phyloP scores from a whole-genome alignment of 2,329 filamentous ascomycete species.

The Leptoxyphium fumago region DNA sequence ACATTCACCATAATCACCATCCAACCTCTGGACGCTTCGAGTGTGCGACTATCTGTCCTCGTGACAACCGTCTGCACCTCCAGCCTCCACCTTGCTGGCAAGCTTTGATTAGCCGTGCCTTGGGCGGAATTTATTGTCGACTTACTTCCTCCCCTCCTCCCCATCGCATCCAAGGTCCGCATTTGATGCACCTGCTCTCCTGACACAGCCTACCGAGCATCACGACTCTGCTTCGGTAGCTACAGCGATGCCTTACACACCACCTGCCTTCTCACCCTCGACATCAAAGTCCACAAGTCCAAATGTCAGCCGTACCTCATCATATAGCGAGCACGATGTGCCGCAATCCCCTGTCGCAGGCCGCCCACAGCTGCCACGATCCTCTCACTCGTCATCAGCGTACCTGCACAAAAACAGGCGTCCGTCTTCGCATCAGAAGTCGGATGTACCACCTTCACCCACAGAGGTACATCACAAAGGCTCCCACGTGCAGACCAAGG shows the following conservation, averaged over 20 bases:
- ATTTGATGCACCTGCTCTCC: slow-evolving; percentile 19
- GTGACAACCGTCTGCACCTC: not conserved
- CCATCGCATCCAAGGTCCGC: not conserved
- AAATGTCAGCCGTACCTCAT: slow-evolving; percentile 34
- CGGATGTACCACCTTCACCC: slow-evolving; percentile 16
- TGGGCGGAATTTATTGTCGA: slow-evolving; percentile 4
- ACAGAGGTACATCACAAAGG: slow-evolving; percentile 11
- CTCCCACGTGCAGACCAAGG: slow-evolving; percentile 5
- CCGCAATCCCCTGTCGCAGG: slow-evolving; percentile 21
- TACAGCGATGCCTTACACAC: slow-evolving; percentile 71
- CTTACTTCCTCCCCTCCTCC: not conserved
- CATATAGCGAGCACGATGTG: slow-evolving; percentile 29
- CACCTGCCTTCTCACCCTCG: slow-evolving; percentile 52
- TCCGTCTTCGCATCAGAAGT: slow-evolving; percentile 36
- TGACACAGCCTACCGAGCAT: slow-evolving; percentile 28
- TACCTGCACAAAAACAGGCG: slow-evolving; percentile 49
- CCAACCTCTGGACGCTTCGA: not conserved
- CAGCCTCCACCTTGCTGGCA: slow-evolving; percentile 5
- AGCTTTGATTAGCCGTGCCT: slow-evolving; percentile 25
- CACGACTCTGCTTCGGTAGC: slow-evolving; percentile 16
- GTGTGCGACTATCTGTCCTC: not conserved
- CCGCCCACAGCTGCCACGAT: slow-evolving; percentile 38
- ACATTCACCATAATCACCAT: not conserved
- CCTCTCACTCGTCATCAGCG: slow-evolving; percentile 39
- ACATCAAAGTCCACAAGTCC: slow-evolving; percentile 40